These are phyloP conservation scores for Monosporascus sp. DNA, from an alignment of 2,329 filamentous ascomycete species.

Conservation along the genomic window DNA sequence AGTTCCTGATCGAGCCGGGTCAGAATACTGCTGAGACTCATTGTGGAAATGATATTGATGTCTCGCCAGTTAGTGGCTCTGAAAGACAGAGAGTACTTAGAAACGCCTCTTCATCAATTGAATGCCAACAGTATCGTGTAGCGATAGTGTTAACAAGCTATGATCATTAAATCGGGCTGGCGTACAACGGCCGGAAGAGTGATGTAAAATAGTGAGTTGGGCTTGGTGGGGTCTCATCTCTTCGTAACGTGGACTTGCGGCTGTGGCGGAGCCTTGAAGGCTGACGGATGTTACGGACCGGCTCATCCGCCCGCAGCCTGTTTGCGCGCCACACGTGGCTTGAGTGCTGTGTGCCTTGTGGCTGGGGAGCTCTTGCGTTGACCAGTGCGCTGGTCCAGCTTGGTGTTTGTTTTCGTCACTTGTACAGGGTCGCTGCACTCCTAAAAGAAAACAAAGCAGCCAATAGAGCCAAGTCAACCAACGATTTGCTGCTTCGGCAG, in stretches of 20 bases:
- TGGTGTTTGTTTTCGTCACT: not conserved
- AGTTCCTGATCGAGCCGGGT: conserved; percentile 68
- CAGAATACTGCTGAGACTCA: conserved; percentile 48
- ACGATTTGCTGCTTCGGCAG: not conserved
- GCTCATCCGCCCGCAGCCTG: too few species aligned
- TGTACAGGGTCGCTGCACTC: not conserved
- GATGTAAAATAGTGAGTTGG: not conserved
- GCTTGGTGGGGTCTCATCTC: not conserved
- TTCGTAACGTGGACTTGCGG: too few species aligned
- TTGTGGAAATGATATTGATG: conserved; percentile 11
- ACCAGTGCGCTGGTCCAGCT: not conserved
- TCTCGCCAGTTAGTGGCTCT: not conserved
- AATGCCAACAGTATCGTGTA: not conserved
- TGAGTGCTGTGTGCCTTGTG: not conserved
- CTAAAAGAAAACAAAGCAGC: not conserved
- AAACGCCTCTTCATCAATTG: not conserved
- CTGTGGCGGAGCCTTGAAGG: too few species aligned
- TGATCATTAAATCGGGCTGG: not conserved
- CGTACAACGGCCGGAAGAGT: not conserved
- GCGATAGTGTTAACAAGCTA: not conserved
- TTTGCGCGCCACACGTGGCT: not conserved
- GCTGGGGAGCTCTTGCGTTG: not conserved
- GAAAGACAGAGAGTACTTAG: not conserved
- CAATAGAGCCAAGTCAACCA: not conserved
- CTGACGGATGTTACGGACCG: too few species aligned